Conservation (phyloP, 2,329 filamentous ascomycete genomes). For the Calonectria naviculata region DNA sequence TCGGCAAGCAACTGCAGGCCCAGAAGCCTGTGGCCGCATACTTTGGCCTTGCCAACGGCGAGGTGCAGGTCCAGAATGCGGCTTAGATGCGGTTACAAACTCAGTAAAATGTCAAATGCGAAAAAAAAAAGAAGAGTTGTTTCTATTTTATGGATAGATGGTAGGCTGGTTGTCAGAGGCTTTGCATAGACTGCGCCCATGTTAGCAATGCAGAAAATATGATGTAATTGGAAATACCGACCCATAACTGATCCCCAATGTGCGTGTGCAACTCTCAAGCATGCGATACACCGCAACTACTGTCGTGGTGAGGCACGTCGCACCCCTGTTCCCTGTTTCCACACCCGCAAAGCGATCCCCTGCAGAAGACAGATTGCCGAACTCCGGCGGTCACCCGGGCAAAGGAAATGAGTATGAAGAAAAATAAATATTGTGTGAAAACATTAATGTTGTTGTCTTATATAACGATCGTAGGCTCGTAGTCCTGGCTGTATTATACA, state of each 20-base stretch:
- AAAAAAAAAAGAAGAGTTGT: background rate
- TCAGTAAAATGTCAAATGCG: background rate
- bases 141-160: background rate
- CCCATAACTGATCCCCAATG: background rate
- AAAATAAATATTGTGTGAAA: slow-evolving; percentile 25
- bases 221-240: background rate
- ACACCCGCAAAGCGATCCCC: background rate
- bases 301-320: background rate
- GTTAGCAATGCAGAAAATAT: background rate
- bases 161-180: background rate
- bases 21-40: slow-evolving; percentile 95
- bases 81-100: slow-evolving; percentile 15
- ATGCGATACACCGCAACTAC: background rate
- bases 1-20: slow-evolving; percentile 72
- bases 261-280: background rate
- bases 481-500: slow-evolving; percentile 49
- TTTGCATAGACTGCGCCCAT: background rate
- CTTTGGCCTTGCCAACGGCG: slow-evolving; percentile 88
- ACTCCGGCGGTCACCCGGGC: background rate
- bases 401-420: slow-evolving; percentile 11
- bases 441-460: slow-evolving; percentile 42
- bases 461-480: slow-evolving; percentile 48
- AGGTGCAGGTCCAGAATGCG: slow-evolving; percentile 56
- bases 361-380: background rate
- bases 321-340: background rate